Percentiles rank a stretch among this genome's conserved stretches.
These are phyloP conservation scores for Echites panduratus DNA, from an alignment of 257 asterid genomes.

Conservation along the genomic window DNA sequence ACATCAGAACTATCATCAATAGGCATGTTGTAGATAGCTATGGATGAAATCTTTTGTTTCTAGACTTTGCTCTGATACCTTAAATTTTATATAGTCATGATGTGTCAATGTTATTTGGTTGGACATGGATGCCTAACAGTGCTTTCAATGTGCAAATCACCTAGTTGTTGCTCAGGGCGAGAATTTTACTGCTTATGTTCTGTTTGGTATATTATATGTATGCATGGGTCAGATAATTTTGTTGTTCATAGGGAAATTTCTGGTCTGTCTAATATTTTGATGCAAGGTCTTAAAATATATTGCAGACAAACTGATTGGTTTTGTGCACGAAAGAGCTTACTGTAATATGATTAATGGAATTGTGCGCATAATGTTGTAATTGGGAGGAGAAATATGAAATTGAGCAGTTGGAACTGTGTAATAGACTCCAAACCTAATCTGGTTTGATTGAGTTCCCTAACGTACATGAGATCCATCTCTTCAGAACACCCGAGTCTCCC, in stretches of 20 bases:
- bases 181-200: not conserved
- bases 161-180: not conserved
- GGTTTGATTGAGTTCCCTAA: too few relatives aligned
- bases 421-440: too few relatives aligned
- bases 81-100: too few relatives aligned
- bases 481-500: too few relatives aligned
- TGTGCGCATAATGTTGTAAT: too few relatives aligned
- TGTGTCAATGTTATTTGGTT: not conserved
- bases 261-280: not conserved
- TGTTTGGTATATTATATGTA: not conserved
- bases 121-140: not conserved
- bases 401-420: too few relatives aligned
- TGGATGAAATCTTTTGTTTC: slow-evolving; percentile 6
- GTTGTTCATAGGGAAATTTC: not conserved
- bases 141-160: not conserved
- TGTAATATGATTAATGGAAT: too few relatives aligned
- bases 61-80: slow-evolving; percentile 7
- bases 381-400: too few relatives aligned
- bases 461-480: too few relatives aligned
- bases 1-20: slow-evolving; percentile 7
- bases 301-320: too few relatives aligned
- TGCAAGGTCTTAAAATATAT: too few relatives aligned
- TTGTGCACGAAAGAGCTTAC: too few relatives aligned
- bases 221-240: not conserved
- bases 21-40: slow-evolving; percentile 16